phyloP scores from a whole-genome alignment of 2,329 filamentous ascomycete genomes.

The Colletotrichum tanaceti region DNA sequence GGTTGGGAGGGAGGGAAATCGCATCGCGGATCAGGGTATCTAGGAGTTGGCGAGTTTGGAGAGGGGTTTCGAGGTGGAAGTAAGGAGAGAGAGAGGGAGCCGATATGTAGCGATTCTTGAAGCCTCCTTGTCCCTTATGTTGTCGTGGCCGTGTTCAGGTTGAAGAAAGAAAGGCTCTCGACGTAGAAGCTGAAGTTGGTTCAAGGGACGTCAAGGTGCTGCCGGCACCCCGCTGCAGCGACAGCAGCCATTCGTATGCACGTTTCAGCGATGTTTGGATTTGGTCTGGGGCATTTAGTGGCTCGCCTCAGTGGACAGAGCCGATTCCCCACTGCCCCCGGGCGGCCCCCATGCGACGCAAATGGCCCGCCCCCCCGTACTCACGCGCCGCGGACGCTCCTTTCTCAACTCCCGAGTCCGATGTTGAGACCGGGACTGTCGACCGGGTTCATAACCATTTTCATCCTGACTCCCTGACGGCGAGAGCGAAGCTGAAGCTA shows the following conservation, averaged over 20 bases:
- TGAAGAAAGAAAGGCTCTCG: slow-evolving; percentile 8
- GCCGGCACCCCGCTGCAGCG: slow-evolving; percentile 17
- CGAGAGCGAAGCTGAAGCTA: neutral
- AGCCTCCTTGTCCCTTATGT: neutral
- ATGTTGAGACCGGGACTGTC: slow-evolving; percentile 31
- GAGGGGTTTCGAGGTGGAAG: neutral
- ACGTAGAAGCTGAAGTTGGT: neutral
- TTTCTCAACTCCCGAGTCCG: slow-evolving; percentile 28
- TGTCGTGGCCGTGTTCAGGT: slow-evolving; percentile 1
- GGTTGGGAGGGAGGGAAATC: slow-evolving; percentile 15
- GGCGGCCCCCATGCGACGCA: slow-evolving; percentile 16
- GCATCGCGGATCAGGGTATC: slow-evolving; percentile 33
- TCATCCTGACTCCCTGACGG: neutral
- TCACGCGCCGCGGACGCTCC: slow-evolving; percentile 26
- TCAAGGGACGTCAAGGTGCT: slow-evolving; percentile 3
- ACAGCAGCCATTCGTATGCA: slow-evolving; percentile 30
- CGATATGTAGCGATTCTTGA: neutral
- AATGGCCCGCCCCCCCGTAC: slow-evolving; percentile 11
- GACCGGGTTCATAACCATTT: slow-evolving; percentile 1
- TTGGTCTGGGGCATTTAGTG: slow-evolving; percentile 26
- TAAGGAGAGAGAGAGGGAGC: neutral
- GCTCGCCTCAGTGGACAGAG: slow-evolving; percentile 18
- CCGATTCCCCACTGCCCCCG: slow-evolving; percentile 29
- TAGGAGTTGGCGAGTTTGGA: neutral
- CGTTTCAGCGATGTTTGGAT: slow-evolving; percentile 40